Base-by-base conservation (phyloP, 306 rosid genomes). In the Alnus rubra region DNA sequence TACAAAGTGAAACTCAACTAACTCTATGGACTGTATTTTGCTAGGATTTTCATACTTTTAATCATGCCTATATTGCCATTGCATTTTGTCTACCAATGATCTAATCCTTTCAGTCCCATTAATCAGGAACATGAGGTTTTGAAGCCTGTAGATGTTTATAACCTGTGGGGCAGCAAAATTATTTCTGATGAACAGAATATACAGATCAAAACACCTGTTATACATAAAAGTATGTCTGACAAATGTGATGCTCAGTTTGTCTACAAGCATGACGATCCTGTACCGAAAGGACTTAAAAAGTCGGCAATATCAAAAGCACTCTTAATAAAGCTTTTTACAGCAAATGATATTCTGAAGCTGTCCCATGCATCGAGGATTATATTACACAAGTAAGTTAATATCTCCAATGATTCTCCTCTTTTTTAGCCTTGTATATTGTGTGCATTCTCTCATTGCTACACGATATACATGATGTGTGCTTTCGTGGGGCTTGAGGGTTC, bases 301-400 rank as follows among this genome's bases (percentile, higher is more conserved):
- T 78, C 84, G 81, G 88, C 82, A 56, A 84, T 81, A 13, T n/a
- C 84, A 13, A 85, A 79, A 65, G 78, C 81, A 48, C 28, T 64
- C 52, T 59, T 92, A 73, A 89, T 79, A 83, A 82, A 84, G 48
- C 52, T 49, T 18, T 72, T 91, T 55, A 88, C 88, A 6, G 58
- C 65, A 64, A 81, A 85, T 30, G 96, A 90, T 93, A 85, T 93
- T 75, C 74, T 18, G 80, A 89, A 82, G 76, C 84, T 90, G 76
- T 73, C 87, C 69, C 18, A 13, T 64, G 39, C 65, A 23, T 84
- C 86, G 71, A 89, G 81, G 81, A 11, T 35, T 77, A 91, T 95
- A 79, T 76, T 95, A 84, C 86, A 85, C 75, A 86, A 81, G 99
- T 95, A 88, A 90, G 98, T 85, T 68, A 63, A 60, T 12, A 28